Evolutionary conservation across 345 rosid genomes (phyloP), one percentile per base, ranked within the genome.

Genomic region (Aquilaria yunnanensis): DNA sequence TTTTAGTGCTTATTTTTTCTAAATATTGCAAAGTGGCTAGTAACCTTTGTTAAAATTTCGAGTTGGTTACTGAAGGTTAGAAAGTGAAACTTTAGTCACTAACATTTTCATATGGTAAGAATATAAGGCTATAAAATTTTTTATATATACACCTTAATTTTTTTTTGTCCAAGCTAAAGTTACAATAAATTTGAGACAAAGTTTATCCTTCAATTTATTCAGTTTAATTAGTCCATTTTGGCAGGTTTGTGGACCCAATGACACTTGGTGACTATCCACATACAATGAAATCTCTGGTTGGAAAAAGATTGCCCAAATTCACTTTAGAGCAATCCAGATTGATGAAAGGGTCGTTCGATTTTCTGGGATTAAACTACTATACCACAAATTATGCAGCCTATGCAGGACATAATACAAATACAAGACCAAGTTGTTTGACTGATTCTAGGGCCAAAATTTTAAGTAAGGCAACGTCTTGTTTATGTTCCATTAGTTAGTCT

Each of bases 361-460:
- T 78, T 67, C 62, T 79, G 0, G 84, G 84, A 41, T 33, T 84
- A 37, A 84, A 81, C 62, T 84, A 81, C 62, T 84, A 81, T 51
- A 71, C 79, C 0, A 45, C 81, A 16, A 3, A 47, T 53, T 84
- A 73, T 54, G 84, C 76, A 30, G 32, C 59, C 2, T 12, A 65
- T 56, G 55, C 43, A 10, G 64, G 75, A 3, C 3, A 1, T 5
- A 5, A 45, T 7, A 48, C 47, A n/a, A 23, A n/a, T 12, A 14
- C 30, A 5, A 33, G 63, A 2, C 33, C 71, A 34, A 74, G 74
- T 65, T 72, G 57, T 30, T 4, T 48, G 23, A 83, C 85, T 2
- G 88, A 83, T 67, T 29, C 65, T 54, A 77, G 16, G 0, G 64
- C 32, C 16, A 63, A 30, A 53, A 41, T 60, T 4, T 50, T 73